Percentiles rank a stretch among this genome's conserved stretches.
Conservation (phyloP, 2,329 filamentous ascomycete species). For the Tetracladium maxilliforme region DNA sequence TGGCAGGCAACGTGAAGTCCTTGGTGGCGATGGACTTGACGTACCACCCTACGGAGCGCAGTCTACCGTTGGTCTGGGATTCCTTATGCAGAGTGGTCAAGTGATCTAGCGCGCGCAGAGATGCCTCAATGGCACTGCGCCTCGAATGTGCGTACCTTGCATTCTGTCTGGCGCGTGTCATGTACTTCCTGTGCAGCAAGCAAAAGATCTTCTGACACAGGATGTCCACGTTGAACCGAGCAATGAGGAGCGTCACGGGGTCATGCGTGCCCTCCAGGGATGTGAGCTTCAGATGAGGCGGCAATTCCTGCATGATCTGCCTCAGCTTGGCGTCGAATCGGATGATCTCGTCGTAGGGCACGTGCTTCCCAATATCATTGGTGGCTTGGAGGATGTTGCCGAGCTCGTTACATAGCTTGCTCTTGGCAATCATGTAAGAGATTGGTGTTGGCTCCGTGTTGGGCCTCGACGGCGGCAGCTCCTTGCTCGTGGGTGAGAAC, state of each 20-base stretch:
- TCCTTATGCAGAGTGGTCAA: conserved; percentile 65
- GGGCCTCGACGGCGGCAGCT: conserved; percentile 52
- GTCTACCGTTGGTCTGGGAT: conserved; percentile 53
- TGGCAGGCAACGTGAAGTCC: conserved; percentile 76
- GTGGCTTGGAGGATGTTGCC: conserved; percentile 57
- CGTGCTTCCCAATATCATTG: conserved; percentile 35
- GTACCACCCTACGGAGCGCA: conserved; percentile 64
- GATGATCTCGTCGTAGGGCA: conserved; percentile 50
- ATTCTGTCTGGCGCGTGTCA: conserved; percentile 64
- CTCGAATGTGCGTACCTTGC: conserved; percentile 74
- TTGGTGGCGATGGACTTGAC: conserved; percentile 67
- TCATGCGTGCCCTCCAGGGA: conserved; percentile 64
- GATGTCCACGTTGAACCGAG: conserved; percentile 71
- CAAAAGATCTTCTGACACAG: conserved; percentile 82
- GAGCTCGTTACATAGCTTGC: conserved; percentile 51
- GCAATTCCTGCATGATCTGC: conserved; percentile 50
- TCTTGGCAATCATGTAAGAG: conserved; percentile 65
- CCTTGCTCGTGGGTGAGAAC: conserved; percentile 52
- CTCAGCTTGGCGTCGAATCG: conserved; percentile 46
- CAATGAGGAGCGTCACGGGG: conserved; percentile 72
- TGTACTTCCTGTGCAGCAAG: conserved; percentile 76
- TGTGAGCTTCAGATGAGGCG: conserved; percentile 65
- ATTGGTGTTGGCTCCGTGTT: conserved; percentile 59
- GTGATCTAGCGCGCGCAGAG: conserved; percentile 66
- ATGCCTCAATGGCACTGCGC: conserved; percentile 71